A percentile compares a stretch with the other conserved stretches of the same genome.
phyloP scores from a whole-genome alignment of 768 basidiomycete species.

The Pilatotrama ljubarskyi region DNA sequence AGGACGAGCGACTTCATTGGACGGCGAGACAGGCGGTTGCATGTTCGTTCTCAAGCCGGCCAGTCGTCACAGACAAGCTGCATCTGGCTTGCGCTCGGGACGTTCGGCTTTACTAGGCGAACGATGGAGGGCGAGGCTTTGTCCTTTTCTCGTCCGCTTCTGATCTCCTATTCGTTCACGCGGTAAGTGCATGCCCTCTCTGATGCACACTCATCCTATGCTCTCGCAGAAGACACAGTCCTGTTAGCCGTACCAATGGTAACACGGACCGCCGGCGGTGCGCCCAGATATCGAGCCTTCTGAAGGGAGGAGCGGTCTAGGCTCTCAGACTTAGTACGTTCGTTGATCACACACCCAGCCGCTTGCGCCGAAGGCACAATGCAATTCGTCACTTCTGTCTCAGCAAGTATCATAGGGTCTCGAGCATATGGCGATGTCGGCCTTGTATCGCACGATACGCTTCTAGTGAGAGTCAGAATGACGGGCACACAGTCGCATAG shows the following conservation, averaged over 20 bases:
- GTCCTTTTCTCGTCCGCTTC: background rate
- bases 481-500: background rate
- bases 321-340: background rate
- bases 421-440: background rate
- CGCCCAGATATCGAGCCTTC: background rate
- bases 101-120: background rate
- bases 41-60: background rate
- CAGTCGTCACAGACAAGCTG: background rate
- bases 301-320: slow-evolving; percentile 1
- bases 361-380: background rate
- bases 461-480: slow-evolving; percentile 12
- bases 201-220: slow-evolving; percentile 11
- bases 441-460: slow-evolving; percentile 1
- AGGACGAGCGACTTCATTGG: background rate
- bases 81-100: background rate
- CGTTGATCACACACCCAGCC: background rate
- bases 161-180: background rate
- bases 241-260: slow-evolving; percentile 7
- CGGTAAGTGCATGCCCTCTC: slow-evolving; percentile 2
- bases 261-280: background rate
- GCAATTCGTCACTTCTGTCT: background rate
- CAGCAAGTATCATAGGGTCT: background rate
- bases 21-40: background rate
- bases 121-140: background rate
- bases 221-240: background rate